Percentiles rank a stretch among this genome's conserved stretches.
These are phyloP conservation scores for Adansonia grandidieri DNA, from an alignment of 441 rosid species.

Conservation along the genomic window DNA sequence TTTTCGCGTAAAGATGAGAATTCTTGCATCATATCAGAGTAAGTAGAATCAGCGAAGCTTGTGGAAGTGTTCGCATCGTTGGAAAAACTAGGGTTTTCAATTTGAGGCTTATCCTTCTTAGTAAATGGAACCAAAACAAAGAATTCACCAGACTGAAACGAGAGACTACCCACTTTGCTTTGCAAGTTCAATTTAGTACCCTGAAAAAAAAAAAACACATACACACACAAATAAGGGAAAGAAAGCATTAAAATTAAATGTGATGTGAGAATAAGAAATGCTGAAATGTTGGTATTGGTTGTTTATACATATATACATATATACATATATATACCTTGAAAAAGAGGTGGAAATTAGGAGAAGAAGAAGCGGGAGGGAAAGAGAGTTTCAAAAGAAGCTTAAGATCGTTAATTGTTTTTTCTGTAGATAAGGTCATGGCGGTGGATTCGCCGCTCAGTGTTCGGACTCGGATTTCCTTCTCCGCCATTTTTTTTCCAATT, in stretches of 20 bases:
- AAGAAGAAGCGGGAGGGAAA: conserved; percentile 68
- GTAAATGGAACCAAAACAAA: conserved; percentile 67
- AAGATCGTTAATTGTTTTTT: conserved; percentile 55
- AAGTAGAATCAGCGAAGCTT: conserved; percentile 57
- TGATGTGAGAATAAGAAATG: conserved; percentile 9
- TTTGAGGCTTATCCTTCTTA: conserved; percentile 58
- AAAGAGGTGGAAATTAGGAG: conserved; percentile 75
- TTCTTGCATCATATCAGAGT: conserved; percentile 63
- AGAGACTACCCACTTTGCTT: conserved; percentile 41
- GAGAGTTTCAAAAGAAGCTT: conserved; percentile 56
- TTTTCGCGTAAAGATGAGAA: conserved; percentile 43
- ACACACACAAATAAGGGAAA: not conserved
- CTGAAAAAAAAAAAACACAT: conserved; percentile 37
- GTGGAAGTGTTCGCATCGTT: conserved; percentile 35
- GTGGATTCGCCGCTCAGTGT: conserved; percentile 67
- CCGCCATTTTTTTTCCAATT: conserved; percentile 33
- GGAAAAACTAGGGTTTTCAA: conserved; percentile 41
- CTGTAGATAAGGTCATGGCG: conserved; percentile 38
- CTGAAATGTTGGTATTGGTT: not conserved
- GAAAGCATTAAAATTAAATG: not conserved
- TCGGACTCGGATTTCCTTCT: conserved; percentile 60
- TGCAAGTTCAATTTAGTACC: conserved; percentile 63
- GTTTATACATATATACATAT: no score
- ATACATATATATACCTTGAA: conserved; percentile 53
- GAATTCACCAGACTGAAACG: conserved; percentile 54